These are phyloP conservation scores for Hypoxylon sp. DNA, from an alignment of 2,329 filamentous ascomycete species.

Conservation along the genomic window DNA sequence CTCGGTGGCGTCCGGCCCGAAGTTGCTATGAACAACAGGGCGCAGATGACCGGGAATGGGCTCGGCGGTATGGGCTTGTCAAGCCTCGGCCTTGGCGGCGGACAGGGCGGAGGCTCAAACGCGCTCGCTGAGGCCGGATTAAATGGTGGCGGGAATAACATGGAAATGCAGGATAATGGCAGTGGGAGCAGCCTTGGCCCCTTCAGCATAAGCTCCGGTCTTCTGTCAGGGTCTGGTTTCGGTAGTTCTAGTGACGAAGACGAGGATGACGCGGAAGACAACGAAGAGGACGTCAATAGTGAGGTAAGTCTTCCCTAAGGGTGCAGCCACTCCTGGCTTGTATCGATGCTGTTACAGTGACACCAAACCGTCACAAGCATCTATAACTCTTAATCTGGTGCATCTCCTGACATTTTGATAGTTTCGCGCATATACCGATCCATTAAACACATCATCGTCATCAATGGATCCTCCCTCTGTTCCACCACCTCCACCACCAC, in stretches of 20 bases:
- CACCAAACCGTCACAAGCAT: neutral
- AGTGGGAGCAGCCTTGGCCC: constrained; percentile 76
- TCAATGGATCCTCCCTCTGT: constrained; percentile 71
- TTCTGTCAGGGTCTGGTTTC: constrained; percentile 85
- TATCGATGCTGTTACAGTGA: neutral
- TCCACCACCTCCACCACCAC: constrained; percentile 74
- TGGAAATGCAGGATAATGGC: constrained; percentile 76
- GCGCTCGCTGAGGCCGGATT: constrained; percentile 86
- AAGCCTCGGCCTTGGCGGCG: constrained; percentile 59
- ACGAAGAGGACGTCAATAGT: constrained; percentile 79
- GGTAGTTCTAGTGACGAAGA: constrained; percentile 96
- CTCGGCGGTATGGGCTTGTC: constrained; percentile 66
- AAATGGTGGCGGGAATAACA: constrained; percentile 71
- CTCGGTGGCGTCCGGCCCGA: constrained; percentile 95
- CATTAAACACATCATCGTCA: constrained; percentile 63
- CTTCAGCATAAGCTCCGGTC: constrained; percentile 80
- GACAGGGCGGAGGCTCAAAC: constrained; percentile 67
- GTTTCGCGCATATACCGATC: constrained; percentile 73
- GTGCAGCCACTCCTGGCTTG: neutral
- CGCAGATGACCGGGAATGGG: constrained; percentile 67
- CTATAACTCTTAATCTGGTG: neutral
- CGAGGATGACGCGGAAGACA: constrained; percentile 92
- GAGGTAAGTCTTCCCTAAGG: constrained; percentile 69
- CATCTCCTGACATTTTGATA: constrained; percentile 52
- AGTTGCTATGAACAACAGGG: constrained; percentile 84